Conservation (phyloP, 1,284 basidiomycete genomes). For the Phaffia rhodozyma region DNA sequence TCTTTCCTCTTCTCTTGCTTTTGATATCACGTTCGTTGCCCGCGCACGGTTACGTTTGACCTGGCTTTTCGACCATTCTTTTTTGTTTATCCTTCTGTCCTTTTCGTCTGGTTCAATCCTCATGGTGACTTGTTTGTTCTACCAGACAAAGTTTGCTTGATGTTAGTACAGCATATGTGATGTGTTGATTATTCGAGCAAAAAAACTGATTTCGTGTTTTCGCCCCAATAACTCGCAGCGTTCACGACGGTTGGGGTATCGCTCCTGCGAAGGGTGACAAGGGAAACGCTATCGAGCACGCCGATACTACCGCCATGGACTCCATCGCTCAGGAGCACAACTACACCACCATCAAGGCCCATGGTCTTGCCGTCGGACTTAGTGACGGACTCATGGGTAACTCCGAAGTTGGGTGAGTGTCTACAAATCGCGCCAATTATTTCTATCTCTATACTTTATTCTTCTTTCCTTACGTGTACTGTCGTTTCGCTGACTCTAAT, state of each 20-base stretch:
- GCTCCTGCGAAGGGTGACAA: conserved; percentile 46
- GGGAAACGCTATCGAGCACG: conserved; percentile 76
- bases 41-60: no score
- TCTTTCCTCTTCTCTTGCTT: not conserved
- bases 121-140: not conserved
- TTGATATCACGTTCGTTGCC: no score
- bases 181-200: not conserved
- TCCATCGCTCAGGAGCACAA: conserved; percentile 63
- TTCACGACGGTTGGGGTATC: conserved; percentile 90
- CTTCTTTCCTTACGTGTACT: no score
- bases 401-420: conserved; percentile 72
- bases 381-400: conserved; percentile 90
- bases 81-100: not conserved
- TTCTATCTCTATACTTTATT: not conserved
- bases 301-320: conserved; percentile 75
- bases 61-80: no score
- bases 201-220: not conserved
- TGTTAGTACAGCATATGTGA: conserved; percentile 41
- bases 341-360: conserved; percentile 60
- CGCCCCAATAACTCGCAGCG: conserved; percentile 40
- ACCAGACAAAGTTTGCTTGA: conserved; percentile 73
- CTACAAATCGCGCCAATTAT: not conserved
- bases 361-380: conserved; percentile 74
- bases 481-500: not conserved
- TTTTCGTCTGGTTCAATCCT: no score